Percentiles rank a stretch among this genome's conserved stretches.
phyloP scores from a whole-genome alignment of 176 grass and related monocot genomes.

The Hsuehochloa calcarea region DNA sequence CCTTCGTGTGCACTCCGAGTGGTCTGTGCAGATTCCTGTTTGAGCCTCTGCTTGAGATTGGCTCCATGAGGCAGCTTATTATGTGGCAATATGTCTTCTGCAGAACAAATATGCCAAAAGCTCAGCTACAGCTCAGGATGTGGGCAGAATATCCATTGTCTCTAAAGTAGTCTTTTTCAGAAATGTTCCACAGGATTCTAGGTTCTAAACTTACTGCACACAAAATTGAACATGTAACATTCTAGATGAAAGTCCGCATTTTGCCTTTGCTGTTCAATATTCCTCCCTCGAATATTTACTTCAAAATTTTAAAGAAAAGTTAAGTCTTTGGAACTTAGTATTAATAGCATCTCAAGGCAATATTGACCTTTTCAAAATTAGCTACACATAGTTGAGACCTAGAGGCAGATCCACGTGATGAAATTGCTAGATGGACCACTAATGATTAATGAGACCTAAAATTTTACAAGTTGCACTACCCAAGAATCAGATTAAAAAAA shows the following conservation, averaged over 20 bases:
- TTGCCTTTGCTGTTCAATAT: neutral
- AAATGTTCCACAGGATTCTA: neutral
- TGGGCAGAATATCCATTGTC: neutral
- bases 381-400: neutral
- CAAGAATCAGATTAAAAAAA: neutral
- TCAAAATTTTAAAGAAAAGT: neutral
- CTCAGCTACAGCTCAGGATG: constrained; percentile 6
- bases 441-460: neutral
- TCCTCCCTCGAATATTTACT: neutral
- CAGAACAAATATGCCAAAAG: neutral
- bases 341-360: neutral
- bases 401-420: neutral
- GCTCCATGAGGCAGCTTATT: neutral
- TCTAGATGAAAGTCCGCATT: neutral
- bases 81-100: constrained; percentile 20
- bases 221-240: neutral
- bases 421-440: neutral
- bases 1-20: neutral
- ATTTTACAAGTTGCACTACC: neutral
- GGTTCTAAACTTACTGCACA: neutral
- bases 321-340: neutral
- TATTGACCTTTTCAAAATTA: neutral
- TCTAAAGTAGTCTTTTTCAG: neutral
- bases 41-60: constrained; percentile 21
- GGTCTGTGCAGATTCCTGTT: neutral